phyloP scores from a whole-genome alignment of 352 stramenopile genomes.

The Saprolegnia parasitica region DNA sequence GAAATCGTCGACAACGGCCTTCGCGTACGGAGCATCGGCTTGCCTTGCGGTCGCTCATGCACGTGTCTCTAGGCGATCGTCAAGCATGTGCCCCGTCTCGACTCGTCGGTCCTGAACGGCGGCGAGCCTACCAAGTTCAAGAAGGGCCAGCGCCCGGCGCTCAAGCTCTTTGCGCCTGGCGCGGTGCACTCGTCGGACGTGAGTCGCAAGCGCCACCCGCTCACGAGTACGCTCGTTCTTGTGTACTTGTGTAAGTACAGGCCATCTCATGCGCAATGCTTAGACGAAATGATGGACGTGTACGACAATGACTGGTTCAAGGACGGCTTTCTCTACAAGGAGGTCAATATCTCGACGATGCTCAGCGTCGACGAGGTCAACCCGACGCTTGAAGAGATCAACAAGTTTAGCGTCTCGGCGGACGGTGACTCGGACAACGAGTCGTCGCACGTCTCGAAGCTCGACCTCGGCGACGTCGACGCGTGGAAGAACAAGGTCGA shows the following conservation, averaged over 20 bases:
- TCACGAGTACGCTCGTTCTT: slow-evolving; percentile 19
- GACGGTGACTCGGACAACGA: slow-evolving; percentile 55
- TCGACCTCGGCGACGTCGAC: slow-evolving; percentile 45
- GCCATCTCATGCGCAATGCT: slow-evolving; percentile 31
- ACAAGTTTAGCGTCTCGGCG: slow-evolving; percentile 69
- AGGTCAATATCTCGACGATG: slow-evolving; percentile 85
- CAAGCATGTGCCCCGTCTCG: slow-evolving; percentile 80
- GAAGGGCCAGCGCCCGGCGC: slow-evolving; percentile 79
- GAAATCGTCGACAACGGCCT: slow-evolving; percentile 83
- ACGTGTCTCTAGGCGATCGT: slow-evolving; percentile 51
- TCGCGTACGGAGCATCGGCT: slow-evolving; percentile 36
- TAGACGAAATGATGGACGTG: slow-evolving; percentile 82
- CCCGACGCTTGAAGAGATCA: slow-evolving; percentile 82
- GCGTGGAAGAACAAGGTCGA: slow-evolving; percentile 88
- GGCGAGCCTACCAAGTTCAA: slow-evolving; percentile 85
- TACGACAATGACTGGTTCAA: slow-evolving; percentile 88
- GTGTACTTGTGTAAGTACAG: too few relatives aligned
- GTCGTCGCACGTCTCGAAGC: slow-evolving; percentile 57
- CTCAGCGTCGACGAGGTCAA: slow-evolving; percentile 80
- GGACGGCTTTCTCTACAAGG: slow-evolving; percentile 83
- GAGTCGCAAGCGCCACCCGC: slow-evolving; percentile 57
- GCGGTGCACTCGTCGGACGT: slow-evolving; percentile 62
- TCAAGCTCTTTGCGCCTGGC: slow-evolving; percentile 76
- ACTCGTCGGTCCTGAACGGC: slow-evolving; percentile 65
- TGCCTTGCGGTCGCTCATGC: neutral